Percentiles rank a stretch among this genome's conserved stretches.
Evolutionary conservation across 306 rosid species (phyloP).

Genomic region (Luffa aegyptiaca): DNA sequence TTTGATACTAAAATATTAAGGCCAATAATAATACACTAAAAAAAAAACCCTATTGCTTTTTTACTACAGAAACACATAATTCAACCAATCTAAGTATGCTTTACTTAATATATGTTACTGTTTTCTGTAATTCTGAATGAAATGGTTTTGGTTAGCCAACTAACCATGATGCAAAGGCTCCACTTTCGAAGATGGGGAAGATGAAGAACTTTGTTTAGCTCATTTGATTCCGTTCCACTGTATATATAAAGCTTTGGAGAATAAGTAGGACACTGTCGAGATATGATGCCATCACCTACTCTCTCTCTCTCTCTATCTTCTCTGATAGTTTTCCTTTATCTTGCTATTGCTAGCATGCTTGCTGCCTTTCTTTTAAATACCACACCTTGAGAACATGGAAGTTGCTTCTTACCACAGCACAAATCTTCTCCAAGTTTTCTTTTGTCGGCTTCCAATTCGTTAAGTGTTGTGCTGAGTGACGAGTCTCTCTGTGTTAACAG

Average conservation of each 20-base stretch:
- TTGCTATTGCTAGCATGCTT: neutral
- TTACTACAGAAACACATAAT: neutral
- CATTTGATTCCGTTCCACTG: neutral
- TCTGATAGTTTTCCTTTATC: neutral
- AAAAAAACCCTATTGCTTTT: neutral
- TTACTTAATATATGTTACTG: neutral
- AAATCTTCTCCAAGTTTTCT: neutral
- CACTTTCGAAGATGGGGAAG: slow-evolving; percentile 2
- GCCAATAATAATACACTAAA: neutral
- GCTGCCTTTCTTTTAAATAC: neutral
- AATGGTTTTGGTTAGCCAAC: neutral
- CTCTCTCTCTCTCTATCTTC: neutral
- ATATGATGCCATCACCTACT: neutral
- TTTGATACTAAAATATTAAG: neutral
- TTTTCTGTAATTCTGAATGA: slow-evolving; percentile 4
- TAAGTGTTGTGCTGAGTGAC: neutral
- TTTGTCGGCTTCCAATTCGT: neutral
- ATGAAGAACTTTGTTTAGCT: slow-evolving; percentile 3
- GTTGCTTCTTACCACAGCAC: neutral
- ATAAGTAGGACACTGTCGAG: slow-evolving; percentile 2
- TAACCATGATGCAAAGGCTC: slow-evolving; percentile 1
- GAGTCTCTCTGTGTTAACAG: neutral
- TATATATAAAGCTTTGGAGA: slow-evolving; percentile 3
- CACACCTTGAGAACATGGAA: slow-evolving; percentile 8
- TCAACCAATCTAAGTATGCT: neutral